A percentile compares a stretch with the other conserved stretches of the same genome.
These are phyloP conservation scores for Hyaloscypha hepaticicola DNA, from an alignment of 495 filamentous ascomycete genomes.

Conservation along the genomic window DNA sequence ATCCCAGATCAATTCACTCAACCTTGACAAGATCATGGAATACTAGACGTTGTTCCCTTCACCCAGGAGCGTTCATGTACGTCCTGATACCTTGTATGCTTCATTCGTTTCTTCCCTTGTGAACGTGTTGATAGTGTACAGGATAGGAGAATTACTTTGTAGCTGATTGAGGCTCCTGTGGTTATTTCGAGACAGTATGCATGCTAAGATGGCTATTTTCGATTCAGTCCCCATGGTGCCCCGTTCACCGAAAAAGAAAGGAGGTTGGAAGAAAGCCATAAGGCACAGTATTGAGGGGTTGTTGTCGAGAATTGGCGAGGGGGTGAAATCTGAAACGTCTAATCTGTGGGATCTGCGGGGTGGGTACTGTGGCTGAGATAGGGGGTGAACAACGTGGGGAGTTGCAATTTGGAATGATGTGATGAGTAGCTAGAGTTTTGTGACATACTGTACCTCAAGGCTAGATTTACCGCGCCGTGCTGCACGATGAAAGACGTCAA, in stretches of 20 bases:
- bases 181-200: conserved; percentile 2
- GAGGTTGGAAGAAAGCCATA: background rate
- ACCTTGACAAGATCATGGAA: background rate
- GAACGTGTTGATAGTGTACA: background rate
- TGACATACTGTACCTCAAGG: no score
- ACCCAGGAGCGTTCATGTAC: background rate
- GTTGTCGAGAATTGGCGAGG: no score
- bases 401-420: background rate
- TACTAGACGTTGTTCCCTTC: background rate
- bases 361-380: background rate
- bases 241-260: no score
- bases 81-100: background rate
- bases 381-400: background rate
- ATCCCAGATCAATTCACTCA: background rate
- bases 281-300: background rate
- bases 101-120: background rate
- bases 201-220: conserved; percentile 2
- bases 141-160: background rate
- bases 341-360: background rate
- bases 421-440: background rate
- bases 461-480: background rate
- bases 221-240: background rate
- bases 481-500: background rate
- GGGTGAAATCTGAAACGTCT: background rate
- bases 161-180: background rate